phyloP scores from a whole-genome alignment of 2,329 filamentous ascomycete species.

The Apiospora koreana region DNA sequence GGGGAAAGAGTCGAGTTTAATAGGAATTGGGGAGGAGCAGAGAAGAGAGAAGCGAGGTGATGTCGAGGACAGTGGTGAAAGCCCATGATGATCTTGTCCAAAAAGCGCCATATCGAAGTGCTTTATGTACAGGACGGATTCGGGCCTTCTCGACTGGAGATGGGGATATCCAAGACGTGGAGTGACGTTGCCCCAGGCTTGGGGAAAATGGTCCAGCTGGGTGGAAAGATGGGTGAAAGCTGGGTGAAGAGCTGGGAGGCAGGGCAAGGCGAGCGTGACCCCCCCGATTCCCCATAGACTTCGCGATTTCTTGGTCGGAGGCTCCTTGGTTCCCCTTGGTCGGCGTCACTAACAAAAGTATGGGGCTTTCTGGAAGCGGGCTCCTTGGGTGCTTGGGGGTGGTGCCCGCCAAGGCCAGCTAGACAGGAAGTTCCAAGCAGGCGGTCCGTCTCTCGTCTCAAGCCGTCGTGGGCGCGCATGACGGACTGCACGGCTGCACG shows the following conservation, averaged over 20 bases:
- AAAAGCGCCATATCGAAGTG: not conserved
- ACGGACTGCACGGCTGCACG: not conserved
- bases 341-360: constrained; percentile 6
- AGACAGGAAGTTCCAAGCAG: constrained; percentile 4
- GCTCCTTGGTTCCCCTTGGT: constrained; percentile 7
- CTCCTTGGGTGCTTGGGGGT: not conserved
- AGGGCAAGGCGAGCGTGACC: not conserved
- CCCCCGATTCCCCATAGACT: not conserved
- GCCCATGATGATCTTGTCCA: not conserved
- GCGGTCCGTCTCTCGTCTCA: not conserved
- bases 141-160: constrained; percentile 9
- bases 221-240: not conserved
- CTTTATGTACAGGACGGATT: not conserved
- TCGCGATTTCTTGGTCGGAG: constrained; percentile 4
- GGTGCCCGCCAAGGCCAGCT: constrained; percentile 8
- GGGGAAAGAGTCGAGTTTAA: not conserved
- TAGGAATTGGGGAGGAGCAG: not conserved
- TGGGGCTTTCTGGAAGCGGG: constrained; percentile 3
- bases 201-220: not conserved
- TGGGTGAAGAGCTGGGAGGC: not conserved
- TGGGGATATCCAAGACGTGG: constrained; percentile 8
- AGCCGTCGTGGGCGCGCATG: not conserved
- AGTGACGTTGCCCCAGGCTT: constrained; percentile 11
- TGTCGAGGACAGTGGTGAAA: not conserved
- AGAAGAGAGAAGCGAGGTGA: not conserved